Conservation (phyloP, 2,329 filamentous ascomycete genomes). For the Blastomyces emzantsi region DNA sequence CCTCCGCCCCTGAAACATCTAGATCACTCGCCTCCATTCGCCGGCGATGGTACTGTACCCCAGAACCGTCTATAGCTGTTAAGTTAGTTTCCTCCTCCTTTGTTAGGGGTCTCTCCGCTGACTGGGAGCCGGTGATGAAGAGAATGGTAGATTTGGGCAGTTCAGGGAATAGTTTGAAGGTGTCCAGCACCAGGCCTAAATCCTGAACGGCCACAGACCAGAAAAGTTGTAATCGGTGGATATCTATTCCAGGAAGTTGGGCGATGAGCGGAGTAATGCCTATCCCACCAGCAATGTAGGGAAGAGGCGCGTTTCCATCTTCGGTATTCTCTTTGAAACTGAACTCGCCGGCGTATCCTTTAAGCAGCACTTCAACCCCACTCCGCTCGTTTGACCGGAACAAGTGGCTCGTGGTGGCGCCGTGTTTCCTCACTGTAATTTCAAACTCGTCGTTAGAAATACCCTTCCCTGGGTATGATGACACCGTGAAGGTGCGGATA, state of each 20-base stretch:
- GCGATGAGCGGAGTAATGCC: conserved; percentile 76
- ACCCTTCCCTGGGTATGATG: conserved; percentile 44
- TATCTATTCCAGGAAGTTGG: conserved; percentile 49
- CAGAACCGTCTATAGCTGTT: conserved; percentile 25
- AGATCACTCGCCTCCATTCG: conserved; percentile 44
- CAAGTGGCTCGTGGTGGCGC: conserved; percentile 58
- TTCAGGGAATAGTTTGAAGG: conserved; percentile 44
- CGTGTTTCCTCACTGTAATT: conserved; percentile 62
- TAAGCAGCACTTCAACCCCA: conserved; percentile 54
- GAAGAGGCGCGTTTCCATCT: conserved; percentile 26
- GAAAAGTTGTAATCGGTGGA: conserved; percentile 46
- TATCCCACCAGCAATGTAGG: conserved; percentile 68
- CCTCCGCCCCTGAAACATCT: conserved; percentile 28
- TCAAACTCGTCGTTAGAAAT: conserved; percentile 49
- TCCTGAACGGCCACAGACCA: conserved; percentile 61
- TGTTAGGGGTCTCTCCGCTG: conserved; percentile 13
- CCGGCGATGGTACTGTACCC: conserved; percentile 34
- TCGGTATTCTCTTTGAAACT: conserved; percentile 26
- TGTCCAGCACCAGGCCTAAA: conserved; percentile 52
- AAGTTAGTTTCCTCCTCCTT: conserved; percentile 36
- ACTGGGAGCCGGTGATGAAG: conserved; percentile 53
- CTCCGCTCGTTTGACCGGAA: conserved; percentile 48
- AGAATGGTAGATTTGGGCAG: conserved; percentile 48
- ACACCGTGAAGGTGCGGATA: conserved; percentile 73
- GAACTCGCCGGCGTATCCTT: conserved; percentile 65